Evolutionary conservation across 2,329 filamentous ascomycete genomes (phyloP).

Genomic region (Beauveria pseudobassiana): DNA sequence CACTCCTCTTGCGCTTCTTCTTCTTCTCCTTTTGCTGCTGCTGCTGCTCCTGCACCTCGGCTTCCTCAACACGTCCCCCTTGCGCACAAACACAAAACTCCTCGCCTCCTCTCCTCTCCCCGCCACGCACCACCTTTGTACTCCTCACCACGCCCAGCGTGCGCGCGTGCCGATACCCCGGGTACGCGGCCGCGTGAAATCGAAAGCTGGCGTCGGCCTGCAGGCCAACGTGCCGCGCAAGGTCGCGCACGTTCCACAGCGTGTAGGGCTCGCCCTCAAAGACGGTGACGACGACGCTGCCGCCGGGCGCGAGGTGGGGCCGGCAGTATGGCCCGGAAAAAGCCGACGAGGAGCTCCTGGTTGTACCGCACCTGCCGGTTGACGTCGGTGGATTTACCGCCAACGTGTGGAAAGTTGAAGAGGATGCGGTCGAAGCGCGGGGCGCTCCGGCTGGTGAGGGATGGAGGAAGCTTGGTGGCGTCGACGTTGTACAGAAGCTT

Average conservation of each 20-base stretch:
- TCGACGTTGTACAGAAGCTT: slow-evolving; percentile 56
- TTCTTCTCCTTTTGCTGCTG: background rate
- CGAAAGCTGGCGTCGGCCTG: slow-evolving; percentile 62
- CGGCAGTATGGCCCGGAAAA: slow-evolving; percentile 49
- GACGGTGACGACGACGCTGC: slow-evolving; percentile 70
- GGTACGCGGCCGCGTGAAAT: slow-evolving; percentile 61
- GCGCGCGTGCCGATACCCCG: slow-evolving; percentile 65
- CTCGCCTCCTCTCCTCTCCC: slow-evolving; percentile 39
- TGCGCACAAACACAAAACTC: slow-evolving; percentile 56
- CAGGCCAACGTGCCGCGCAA: slow-evolving; percentile 70
- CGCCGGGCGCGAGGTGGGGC: slow-evolving; percentile 39
- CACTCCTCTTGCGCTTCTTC: slow-evolving; percentile 3
- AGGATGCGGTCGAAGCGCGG: slow-evolving; percentile 61
- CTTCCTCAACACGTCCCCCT: slow-evolving; percentile 37
- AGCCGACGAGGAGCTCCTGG: slow-evolving; percentile 66
- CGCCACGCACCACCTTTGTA: slow-evolving; percentile 31
- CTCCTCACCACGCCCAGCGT: slow-evolving; percentile 60
- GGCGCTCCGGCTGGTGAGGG: slow-evolving; percentile 25
- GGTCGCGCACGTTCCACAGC: slow-evolving; percentile 86
- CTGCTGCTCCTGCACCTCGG: slow-evolving; percentile 19
- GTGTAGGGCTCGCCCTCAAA: slow-evolving; percentile 95
- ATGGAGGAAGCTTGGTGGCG: slow-evolving; percentile 51
- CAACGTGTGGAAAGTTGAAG: slow-evolving; percentile 97
- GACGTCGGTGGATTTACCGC: slow-evolving; percentile 84
- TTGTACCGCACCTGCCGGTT: slow-evolving; percentile 92